These are phyloP conservation scores for Alectoria sarmentosa DNA, from an alignment of 495 filamentous ascomycete species.

Conservation along the genomic window DNA sequence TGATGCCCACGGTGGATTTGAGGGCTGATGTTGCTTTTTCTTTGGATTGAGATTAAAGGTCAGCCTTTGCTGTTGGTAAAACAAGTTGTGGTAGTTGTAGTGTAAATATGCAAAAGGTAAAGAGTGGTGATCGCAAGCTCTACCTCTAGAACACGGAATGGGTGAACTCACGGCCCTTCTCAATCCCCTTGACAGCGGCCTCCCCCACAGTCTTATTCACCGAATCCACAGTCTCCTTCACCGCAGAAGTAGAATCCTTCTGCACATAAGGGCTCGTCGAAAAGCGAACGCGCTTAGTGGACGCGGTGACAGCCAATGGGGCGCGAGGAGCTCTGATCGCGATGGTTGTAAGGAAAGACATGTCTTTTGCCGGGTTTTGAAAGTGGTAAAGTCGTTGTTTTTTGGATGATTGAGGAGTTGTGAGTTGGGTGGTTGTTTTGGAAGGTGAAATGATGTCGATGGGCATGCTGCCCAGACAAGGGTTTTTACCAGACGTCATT, in stretches of 20 bases:
- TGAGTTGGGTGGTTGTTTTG: background rate
- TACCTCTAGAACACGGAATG: too few species aligned
- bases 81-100: too few species aligned
- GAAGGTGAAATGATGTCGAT: background rate
- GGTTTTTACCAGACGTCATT: background rate
- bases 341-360: slow-evolving; percentile 10
- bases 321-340: slow-evolving; percentile 3
- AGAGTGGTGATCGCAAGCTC: too few species aligned
- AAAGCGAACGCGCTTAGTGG: background rate
- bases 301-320: background rate
- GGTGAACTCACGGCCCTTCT: slow-evolving; percentile 44
- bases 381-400: background rate
- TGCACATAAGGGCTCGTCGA: slow-evolving; percentile 10
- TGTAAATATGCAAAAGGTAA: too few species aligned
- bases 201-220: slow-evolving; percentile 49
- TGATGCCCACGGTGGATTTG: slow-evolving; percentile 36
- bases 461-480: background rate
- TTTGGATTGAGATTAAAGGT: slow-evolving; percentile 21
- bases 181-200: slow-evolving; percentile 53
- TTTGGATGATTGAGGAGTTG: background rate
- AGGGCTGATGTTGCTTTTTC: slow-evolving; percentile 40
- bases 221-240: slow-evolving; percentile 50
- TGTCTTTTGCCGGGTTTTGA: background rate
- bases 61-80: background rate
- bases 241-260: slow-evolving; percentile 36